phyloP scores from a whole-genome alignment of 768 basidiomycete species.

The Scleroderma bovista region DNA sequence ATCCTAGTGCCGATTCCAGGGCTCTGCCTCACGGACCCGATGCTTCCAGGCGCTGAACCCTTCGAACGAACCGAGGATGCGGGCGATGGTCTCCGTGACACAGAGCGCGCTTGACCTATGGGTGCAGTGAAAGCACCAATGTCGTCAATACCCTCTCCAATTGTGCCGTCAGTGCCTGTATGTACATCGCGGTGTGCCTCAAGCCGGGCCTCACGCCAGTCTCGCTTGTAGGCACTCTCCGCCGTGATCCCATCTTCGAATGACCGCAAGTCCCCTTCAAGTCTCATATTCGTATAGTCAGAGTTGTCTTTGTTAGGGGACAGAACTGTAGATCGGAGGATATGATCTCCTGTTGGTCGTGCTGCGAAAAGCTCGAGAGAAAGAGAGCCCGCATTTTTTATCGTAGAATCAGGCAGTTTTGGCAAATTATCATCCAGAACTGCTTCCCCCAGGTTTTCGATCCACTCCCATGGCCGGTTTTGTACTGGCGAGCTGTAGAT shows the following conservation, averaged over 20 bases:
- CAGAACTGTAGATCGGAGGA: constrained; percentile 8
- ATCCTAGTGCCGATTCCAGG: constrained; percentile 39
- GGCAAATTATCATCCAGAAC: constrained; percentile 40
- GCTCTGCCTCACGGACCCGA: constrained; percentile 38
- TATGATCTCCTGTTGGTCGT: constrained; percentile 57
- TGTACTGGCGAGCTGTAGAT: constrained; percentile 49
- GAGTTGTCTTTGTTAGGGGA: constrained; percentile 15
- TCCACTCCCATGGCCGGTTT: constrained; percentile 86
- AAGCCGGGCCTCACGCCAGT: constrained; percentile 72
- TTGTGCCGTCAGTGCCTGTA: constrained; percentile 3
- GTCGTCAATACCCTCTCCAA: constrained; percentile 26
- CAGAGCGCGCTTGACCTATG: constrained; percentile 9
- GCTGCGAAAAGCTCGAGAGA: constrained; percentile 69
- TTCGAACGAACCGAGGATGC: constrained; percentile 46
- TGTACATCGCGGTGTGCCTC: constrained; percentile 13
- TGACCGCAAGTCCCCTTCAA: constrained; percentile 44
- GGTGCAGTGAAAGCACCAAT: constrained; percentile 24
- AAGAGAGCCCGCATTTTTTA: constrained; percentile 67
- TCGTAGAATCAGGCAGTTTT: constrained; percentile 36
- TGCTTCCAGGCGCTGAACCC: constrained; percentile 24
- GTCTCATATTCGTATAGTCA: constrained; percentile 5
- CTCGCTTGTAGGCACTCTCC: constrained; percentile 64
- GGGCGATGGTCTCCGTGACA: constrained; percentile 39
- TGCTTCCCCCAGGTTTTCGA: constrained; percentile 59
- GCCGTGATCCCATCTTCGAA: constrained; percentile 62